A percentile compares a stretch with the other conserved stretches of the same genome.
phyloP scores from a whole-genome alignment of 495 filamentous ascomycete species.

The Massariosphaeria phaeospora region DNA sequence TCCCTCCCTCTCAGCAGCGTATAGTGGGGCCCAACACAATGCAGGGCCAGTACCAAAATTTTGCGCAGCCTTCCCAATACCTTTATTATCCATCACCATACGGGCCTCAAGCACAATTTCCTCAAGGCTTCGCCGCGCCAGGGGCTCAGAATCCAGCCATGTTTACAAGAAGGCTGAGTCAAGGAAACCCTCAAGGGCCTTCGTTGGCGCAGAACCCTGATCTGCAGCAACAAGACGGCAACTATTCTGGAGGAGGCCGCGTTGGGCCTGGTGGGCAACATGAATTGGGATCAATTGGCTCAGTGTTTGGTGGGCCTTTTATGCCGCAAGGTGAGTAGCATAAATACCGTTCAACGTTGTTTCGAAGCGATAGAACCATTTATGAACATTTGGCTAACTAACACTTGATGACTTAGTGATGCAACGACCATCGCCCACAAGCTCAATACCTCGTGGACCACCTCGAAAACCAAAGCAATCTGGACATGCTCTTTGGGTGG shows the following conservation, averaged over 20 bases:
- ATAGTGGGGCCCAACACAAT: conserved; percentile 21
- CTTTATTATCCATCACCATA: conserved; percentile 30
- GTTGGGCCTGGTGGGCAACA: conserved; percentile 1
- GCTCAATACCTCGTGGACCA: conserved; percentile 69
- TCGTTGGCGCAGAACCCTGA: conserved; percentile 20
- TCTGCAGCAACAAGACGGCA: conserved; percentile 2
- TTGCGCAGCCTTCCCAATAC: conserved; percentile 28
- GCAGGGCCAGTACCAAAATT: conserved; percentile 24
- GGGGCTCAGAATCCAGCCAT: neutral
- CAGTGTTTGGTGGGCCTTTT: conserved; percentile 1
- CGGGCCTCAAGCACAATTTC: conserved; percentile 16
- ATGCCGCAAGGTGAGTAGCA: conserved; percentile 13
- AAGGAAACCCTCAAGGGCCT: conserved; percentile 5
- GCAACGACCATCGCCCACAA: conserved; percentile 3
- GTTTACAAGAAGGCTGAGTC: conserved; percentile 24
- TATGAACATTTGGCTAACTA: neutral
- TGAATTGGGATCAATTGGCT: conserved; percentile 4
- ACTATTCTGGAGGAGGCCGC: conserved; percentile 6
- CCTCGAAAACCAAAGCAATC: conserved; percentile 89
- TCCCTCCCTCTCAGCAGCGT: conserved; percentile 22
- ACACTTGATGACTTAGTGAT: neutral
- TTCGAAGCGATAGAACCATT: no score
- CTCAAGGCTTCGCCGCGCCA: conserved; percentile 16
- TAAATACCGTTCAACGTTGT: neutral
- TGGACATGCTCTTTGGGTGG: conserved; percentile 94